Evolutionary conservation across 2,329 filamentous ascomycete species (phyloP), one percentile per base, ranked within the genome.

Genomic region (Endothia cerciana): DNA sequence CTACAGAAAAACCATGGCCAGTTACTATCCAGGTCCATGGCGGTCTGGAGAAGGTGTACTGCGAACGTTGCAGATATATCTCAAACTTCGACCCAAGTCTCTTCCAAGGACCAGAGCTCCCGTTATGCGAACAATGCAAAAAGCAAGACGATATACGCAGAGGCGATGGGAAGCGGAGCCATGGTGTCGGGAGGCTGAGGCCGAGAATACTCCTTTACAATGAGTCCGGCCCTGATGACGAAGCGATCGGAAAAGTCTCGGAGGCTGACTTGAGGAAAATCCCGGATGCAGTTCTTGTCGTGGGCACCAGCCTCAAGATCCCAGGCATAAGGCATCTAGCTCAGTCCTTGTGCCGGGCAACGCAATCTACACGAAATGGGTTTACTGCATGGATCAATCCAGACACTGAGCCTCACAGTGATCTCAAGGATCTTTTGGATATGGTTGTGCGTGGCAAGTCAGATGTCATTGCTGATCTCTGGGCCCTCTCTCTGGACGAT

Each of bases 141-240:
- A 86, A 86, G 68, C 86, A 88, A 65, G 94, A 99, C 74, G 78
- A 87, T 65, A 86, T 94, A 57, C 91, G 95, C 72, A 91, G 90
- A 19, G 83, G 84, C 4, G 83, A 89, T 15, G 93, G 94, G 59
- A 94, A 97, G 78, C 89, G 95, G 66, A 97, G 94, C 74, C 95
- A 97, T 74, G 95, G 95, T 1, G 91, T 99, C 72, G 95, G 95
- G 51, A 89, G 92, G 68, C 81, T 99, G 69, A 88, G 95, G 25
- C 95, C 95, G 25, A 88, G 95, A 65, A 97, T 99, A 81, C 94
- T 98, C 5, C 85, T 99, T 13, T 99, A 99, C 81, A 97, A 98
- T 75, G 95, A 99, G 77, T 91, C 92, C 76, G 97, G 97, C 75
- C 95, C 95, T 0, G 95, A 99, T 70, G 93, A 95, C 71, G 94